Conservation (phyloP, 306 rosid genomes). For the Vicia villosa region DNA sequence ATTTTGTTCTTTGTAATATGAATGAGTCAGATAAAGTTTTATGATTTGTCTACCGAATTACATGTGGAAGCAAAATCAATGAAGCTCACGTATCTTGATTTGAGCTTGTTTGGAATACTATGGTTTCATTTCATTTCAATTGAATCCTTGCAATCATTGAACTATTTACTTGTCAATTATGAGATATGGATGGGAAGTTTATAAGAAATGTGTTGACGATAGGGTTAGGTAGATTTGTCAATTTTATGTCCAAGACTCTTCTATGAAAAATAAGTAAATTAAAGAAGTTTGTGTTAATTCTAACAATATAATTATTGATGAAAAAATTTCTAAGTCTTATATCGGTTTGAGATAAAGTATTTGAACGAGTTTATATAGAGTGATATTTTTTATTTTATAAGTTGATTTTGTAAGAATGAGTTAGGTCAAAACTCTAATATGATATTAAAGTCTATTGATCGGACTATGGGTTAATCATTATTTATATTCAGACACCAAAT, state of each 20-base stretch:
- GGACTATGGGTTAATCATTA: too few species aligned
- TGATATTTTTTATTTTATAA: too few species aligned
- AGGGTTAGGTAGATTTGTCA: constrained; percentile 22
- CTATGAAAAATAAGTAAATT: background rate
- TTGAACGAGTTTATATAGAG: too few species aligned
- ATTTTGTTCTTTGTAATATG: background rate
- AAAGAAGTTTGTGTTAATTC: background rate
- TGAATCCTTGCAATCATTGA: constrained; percentile 26
- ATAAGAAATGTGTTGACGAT: background rate
- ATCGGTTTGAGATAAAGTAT: too few species aligned
- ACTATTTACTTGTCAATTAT: background rate
- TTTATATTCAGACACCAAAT: too few species aligned
- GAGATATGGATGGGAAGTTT: background rate
- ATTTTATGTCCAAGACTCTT: constrained; percentile 24
- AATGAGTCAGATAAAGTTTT: background rate
- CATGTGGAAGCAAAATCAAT: constrained; percentile 37
- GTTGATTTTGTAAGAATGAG: too few species aligned
- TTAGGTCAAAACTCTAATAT: too few species aligned
- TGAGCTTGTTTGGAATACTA: background rate
- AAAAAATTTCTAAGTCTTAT: too few species aligned
- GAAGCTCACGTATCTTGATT: constrained; percentile 40
- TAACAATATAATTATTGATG: too few species aligned
- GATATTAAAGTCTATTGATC: too few species aligned
- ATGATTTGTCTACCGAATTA: constrained; percentile 15
- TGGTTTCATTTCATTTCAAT: background rate